A percentile compares a stretch with the other conserved stretches of the same genome.
These are phyloP conservation scores for Westerdykella ornata DNA, from an alignment of 2,329 filamentous ascomycete genomes.

Conservation along the genomic window DNA sequence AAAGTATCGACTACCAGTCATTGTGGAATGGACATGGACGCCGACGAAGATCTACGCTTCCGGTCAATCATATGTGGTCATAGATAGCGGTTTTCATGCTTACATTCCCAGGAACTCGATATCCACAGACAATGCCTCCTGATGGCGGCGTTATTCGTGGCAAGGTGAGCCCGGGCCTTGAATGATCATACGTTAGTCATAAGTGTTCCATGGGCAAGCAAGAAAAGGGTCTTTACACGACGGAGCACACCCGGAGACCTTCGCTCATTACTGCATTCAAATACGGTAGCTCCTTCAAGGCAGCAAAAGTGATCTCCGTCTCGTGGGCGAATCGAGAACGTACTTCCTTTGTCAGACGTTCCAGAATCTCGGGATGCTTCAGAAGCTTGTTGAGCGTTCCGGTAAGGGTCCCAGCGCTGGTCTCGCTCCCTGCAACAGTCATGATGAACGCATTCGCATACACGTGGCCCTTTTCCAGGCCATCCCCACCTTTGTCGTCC, in stretches of 20 bases:
- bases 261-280: conserved; percentile 31
- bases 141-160: conserved; percentile 22
- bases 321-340: conserved; percentile 5
- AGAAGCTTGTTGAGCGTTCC: conserved; percentile 25
- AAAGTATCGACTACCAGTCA: too few species aligned
- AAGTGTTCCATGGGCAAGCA: background rate
- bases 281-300: conserved; percentile 18
- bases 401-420: conserved; percentile 29
- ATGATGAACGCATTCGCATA: conserved; percentile 26
- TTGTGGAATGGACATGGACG: background rate
- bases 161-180: conserved; percentile 16
- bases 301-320: conserved; percentile 21
- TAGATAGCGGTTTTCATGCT: background rate
- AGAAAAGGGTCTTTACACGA: conserved; percentile 1
- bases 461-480: conserved; percentile 20
- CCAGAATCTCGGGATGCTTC: conserved; percentile 9
- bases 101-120: conserved; percentile 21
- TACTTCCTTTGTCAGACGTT: conserved; percentile 8
- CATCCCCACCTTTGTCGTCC: conserved; percentile 5
- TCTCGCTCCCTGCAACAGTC: conserved; percentile 37
- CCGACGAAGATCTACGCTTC: background rate
- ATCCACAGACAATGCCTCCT: conserved; percentile 26
- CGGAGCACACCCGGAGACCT: conserved; percentile 30
- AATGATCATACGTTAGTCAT: conserved; percentile 12
- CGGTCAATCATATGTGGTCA: background rate